Evolutionary conservation across 305 asterid genomes (phyloP).

Genomic region (Lippia alba): DNA sequence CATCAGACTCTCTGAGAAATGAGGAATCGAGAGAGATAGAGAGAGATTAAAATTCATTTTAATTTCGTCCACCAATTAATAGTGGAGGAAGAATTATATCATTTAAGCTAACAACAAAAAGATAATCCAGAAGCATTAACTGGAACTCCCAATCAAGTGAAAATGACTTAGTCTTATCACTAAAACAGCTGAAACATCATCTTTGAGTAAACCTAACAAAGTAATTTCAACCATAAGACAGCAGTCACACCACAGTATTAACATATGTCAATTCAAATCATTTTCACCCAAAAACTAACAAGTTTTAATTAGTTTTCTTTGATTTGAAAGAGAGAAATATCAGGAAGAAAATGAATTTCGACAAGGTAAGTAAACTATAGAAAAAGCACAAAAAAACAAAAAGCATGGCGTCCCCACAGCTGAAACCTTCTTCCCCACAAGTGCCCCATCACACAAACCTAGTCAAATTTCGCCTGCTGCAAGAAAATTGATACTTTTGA

Average conservation of each 20-base stretch:
- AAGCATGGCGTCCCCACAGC: background rate
- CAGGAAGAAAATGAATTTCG: background rate
- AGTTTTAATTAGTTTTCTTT: background rate
- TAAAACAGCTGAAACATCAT: background rate
- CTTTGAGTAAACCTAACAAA: background rate
- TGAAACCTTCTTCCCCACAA: constrained; percentile 1
- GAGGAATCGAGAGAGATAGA: background rate
- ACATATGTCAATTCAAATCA: background rate
- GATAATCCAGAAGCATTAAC: too few species aligned
- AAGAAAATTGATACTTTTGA: constrained; percentile 8
- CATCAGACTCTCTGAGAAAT: background rate
- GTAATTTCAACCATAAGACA: background rate
- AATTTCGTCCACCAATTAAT: constrained; percentile 17
- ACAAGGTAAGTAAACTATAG: background rate
- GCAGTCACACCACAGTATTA: background rate
- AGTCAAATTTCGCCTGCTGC: constrained; percentile 31
- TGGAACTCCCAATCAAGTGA: constrained; percentile 17
- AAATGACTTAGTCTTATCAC: constrained; percentile 7
- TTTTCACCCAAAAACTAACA: background rate
- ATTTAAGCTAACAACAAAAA: too few species aligned
- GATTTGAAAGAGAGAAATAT: background rate
- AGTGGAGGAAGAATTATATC: constrained; percentile 27
- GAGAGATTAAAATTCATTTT: background rate
- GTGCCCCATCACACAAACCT: constrained; percentile 10
- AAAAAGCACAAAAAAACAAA: background rate